A percentile compares a stretch with the other conserved stretches of the same genome.
These are phyloP conservation scores for Discostella pseudostelligera DNA, from an alignment of 108 stramenopile species.

Conservation along the genomic window DNA sequence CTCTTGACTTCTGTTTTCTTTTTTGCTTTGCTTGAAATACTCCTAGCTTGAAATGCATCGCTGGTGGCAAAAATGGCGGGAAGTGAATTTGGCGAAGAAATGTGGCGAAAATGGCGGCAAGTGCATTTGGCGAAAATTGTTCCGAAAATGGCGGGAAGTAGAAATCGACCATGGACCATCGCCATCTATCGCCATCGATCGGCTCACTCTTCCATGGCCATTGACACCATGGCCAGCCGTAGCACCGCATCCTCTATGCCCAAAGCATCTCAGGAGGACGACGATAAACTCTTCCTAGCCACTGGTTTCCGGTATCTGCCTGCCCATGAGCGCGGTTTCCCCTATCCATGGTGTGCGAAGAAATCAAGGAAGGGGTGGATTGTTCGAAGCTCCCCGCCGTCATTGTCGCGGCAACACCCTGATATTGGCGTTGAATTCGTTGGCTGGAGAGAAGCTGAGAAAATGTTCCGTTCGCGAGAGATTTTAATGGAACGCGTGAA, in stretches of 20 bases:
- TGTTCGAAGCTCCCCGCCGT: slow-evolving; percentile 16
- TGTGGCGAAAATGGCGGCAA: no score
- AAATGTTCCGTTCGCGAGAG: slow-evolving; percentile 12
- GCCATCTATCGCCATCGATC: no score
- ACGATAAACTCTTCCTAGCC: slow-evolving; percentile 12
- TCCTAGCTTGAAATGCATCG: no score
- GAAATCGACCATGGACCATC: no score
- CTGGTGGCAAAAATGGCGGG: no score
- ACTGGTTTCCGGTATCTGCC: slow-evolving; percentile 24
- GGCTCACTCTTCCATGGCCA: background rate
- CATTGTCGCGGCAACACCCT: background rate
- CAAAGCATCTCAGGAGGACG: slow-evolving; percentile 1
- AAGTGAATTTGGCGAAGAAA: no score
- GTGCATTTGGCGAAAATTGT: no score
- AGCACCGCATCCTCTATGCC: background rate
- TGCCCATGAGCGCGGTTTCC: slow-evolving; percentile 21
- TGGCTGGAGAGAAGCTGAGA: slow-evolving; percentile 26
- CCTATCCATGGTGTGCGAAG: slow-evolving; percentile 39
- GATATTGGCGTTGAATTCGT: slow-evolving; percentile 11
- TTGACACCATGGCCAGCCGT: background rate
- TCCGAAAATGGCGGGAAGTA: no score
- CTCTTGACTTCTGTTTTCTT: no score
- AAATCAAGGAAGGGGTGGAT: slow-evolving; percentile 20
- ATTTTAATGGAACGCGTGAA: background rate
- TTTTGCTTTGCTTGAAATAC: no score